These are phyloP conservation scores for Artemisia annua DNA, from an alignment of 129 eudicot species.

Conservation along the genomic window DNA sequence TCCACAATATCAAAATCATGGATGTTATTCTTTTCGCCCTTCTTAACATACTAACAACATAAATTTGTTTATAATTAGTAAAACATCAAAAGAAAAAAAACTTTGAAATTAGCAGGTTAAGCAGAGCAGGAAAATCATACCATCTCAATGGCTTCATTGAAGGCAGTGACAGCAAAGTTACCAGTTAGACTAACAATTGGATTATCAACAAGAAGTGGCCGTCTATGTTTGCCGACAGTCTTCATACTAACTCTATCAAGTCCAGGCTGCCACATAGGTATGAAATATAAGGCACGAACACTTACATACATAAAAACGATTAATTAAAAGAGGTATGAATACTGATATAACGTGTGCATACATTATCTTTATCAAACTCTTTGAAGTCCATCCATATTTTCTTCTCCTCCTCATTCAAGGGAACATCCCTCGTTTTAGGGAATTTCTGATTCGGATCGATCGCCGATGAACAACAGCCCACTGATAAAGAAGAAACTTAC, in stretches of 20 bases:
- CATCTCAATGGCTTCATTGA: background rate
- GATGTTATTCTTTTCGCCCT: background rate
- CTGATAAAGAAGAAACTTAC: background rate
- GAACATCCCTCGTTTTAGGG: background rate
- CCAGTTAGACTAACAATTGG: background rate
- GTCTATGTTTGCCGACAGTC: background rate
- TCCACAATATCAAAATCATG: background rate
- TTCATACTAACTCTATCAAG: rapidly evolving
- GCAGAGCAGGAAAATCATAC: background rate
- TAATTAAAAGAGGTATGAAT: background rate
- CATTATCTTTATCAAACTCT: background rate
- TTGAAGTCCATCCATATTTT: background rate
- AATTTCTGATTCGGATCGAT: background rate
- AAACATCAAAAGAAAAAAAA: background rate
- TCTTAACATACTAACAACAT: background rate
- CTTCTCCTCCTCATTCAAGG: background rate
- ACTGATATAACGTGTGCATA: background rate
- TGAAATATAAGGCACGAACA: background rate
- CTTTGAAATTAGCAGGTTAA: background rate
- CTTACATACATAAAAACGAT: background rate
- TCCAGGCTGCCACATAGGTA: background rate
- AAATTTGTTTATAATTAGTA: background rate
- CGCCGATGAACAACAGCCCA: no score
- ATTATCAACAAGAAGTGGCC: background rate
- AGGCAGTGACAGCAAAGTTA: background rate